phyloP scores from a whole-genome alignment of 805 yeast genomes.

The Kregervanrija delftensis region DNA sequence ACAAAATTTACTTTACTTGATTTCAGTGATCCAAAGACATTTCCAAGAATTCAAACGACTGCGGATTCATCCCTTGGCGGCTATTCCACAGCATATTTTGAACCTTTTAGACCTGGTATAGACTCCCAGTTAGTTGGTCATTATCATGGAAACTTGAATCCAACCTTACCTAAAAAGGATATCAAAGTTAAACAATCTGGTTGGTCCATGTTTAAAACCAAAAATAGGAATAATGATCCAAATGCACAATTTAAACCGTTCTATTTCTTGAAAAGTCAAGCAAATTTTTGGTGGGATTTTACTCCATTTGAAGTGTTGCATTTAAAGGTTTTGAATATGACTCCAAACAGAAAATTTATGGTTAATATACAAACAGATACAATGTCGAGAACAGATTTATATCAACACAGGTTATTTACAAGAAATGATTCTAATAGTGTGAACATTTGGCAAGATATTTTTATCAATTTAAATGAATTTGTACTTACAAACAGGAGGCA shows the following conservation, averaged over 20 bases:
- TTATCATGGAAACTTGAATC: slow-evolving; percentile 63
- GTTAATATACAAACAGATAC: slow-evolving; percentile 79
- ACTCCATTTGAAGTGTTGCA: slow-evolving; percentile 54
- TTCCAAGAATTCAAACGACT: slow-evolving; percentile 48
- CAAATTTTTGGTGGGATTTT: slow-evolving; percentile 63
- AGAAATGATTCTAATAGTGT: slow-evolving; percentile 41
- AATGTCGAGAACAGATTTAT: slow-evolving; percentile 69
- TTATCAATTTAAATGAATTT: slow-evolving; percentile 70
- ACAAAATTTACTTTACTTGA: slow-evolving; percentile 41
- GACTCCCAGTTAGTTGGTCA: slow-evolving; percentile 43
- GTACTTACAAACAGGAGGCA: slow-evolving; percentile 82
- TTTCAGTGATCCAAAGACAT: slow-evolving; percentile 45
- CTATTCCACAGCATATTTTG: slow-evolving; percentile 43
- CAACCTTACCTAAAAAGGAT: slow-evolving; percentile 56
- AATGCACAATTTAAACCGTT: slow-evolving; percentile 37
- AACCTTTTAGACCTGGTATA: slow-evolving; percentile 36
- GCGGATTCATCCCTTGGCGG: slow-evolving; percentile 78
- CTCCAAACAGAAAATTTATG: slow-evolving; percentile 51
- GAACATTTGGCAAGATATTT: slow-evolving; percentile 69
- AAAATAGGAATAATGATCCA: slow-evolving; percentile 42
- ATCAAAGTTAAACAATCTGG: slow-evolving; percentile 62
- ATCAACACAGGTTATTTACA: slow-evolving; percentile 68
- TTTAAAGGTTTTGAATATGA: slow-evolving; percentile 64
- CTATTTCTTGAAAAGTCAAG: slow-evolving; percentile 29
- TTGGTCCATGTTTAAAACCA: slow-evolving; percentile 79